Percentiles rank a stretch among this genome's conserved stretches.
Evolutionary conservation across 1,284 basidiomycete species (phyloP).

Genomic region (Ceratobasidium theobromae): DNA sequence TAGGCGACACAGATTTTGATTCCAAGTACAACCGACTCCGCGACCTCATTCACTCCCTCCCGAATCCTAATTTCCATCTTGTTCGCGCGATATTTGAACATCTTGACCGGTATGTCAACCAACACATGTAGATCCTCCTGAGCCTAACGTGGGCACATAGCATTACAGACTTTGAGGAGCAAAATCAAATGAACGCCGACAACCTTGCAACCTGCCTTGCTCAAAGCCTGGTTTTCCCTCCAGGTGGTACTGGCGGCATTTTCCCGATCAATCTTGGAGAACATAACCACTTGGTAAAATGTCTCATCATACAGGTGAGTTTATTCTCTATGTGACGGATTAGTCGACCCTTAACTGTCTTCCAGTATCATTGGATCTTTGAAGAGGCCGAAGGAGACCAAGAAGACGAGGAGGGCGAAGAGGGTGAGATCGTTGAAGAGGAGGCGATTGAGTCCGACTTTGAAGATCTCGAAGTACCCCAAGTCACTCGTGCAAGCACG

Average conservation of each 20-base stretch:
- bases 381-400: constrained; percentile 37
- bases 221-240: constrained; percentile 57
- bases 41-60: constrained; percentile 64
- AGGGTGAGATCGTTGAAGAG: constrained; percentile 6
- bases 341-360: not conserved
- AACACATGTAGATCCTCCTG: too few relatives aligned
- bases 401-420: constrained; percentile 28
- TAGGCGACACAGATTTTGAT: constrained; percentile 68
- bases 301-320: constrained; percentile 73
- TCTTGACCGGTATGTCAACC: constrained; percentile 63
- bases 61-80: constrained; percentile 70
- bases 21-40: constrained; percentile 64
- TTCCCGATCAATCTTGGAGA: constrained; percentile 36
- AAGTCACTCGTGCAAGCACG: not conserved
- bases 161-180: constrained; percentile 80
- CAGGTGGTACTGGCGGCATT: constrained; percentile 72
- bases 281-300: constrained; percentile 56
- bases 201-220: constrained; percentile 81
- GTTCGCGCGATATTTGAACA: constrained; percentile 75
- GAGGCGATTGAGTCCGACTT: constrained; percentile 24
- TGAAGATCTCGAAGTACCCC: constrained; percentile 9
- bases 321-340: not conserved
- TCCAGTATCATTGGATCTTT: constrained; percentile 40
- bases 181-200: constrained; percentile 83
- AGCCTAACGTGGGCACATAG: constrained; percentile 45